Percentiles rank a stretch among this genome's conserved stretches.
phyloP scores from a whole-genome alignment of 2,329 filamentous ascomycete genomes.

The Penicillium sp. region DNA sequence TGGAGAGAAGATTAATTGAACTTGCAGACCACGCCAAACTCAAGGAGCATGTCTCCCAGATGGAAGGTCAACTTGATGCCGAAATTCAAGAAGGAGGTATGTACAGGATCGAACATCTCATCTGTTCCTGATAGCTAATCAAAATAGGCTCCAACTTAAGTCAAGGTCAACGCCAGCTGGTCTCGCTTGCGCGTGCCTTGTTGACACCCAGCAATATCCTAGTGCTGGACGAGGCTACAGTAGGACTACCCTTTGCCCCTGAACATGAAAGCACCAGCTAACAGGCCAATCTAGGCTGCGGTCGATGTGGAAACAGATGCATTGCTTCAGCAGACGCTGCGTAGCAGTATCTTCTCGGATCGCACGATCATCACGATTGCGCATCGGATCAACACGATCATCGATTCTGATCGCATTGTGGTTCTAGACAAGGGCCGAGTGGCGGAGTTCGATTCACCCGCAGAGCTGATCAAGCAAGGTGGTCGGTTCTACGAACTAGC shows the following conservation, averaged over 20 bases:
- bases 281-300: slow-evolving; percentile 50
- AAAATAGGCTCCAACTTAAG: slow-evolving; percentile 80
- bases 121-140: too few relatives aligned
- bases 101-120: too few relatives aligned
- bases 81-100: slow-evolving; percentile 88
- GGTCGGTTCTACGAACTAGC: slow-evolving; percentile 86
- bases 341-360: slow-evolving; percentile 69
- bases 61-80: slow-evolving; percentile 87
- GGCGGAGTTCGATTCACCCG: slow-evolving; percentile 84
- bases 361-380: slow-evolving; percentile 97
- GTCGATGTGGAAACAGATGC: slow-evolving; percentile 64
- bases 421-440: slow-evolving; percentile 88
- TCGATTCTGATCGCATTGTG: slow-evolving; percentile 81
- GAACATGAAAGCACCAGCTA: slow-evolving; percentile 7
- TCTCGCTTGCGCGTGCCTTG: slow-evolving; percentile 88
- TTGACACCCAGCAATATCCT: slow-evolving; percentile 95
- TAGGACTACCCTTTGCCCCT: slow-evolving; percentile 32
- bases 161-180: slow-evolving; percentile 86
- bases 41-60: slow-evolving; percentile 78
- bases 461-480: slow-evolving; percentile 65
- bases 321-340: slow-evolving; percentile 58
- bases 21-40: slow-evolving; percentile 77
- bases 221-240: slow-evolving; percentile 93
- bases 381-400: slow-evolving; percentile 95
- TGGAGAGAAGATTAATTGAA: not conserved